phyloP scores from a whole-genome alignment of 306 rosid species.

The Citrullus colocynthis region DNA sequence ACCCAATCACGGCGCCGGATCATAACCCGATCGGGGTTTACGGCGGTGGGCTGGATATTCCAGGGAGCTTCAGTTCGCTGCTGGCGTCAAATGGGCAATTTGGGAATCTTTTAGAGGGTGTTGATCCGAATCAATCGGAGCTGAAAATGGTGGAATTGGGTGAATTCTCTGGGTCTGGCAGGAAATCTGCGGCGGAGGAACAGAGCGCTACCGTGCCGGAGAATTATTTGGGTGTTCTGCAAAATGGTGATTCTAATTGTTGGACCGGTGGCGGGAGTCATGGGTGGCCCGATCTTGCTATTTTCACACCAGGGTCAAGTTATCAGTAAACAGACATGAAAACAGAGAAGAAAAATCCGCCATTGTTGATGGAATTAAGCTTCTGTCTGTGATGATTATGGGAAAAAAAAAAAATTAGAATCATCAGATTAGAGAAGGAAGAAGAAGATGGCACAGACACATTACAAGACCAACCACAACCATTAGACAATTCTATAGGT shows the following conservation, averaged over 20 bases:
- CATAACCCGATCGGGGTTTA: constrained; percentile 15
- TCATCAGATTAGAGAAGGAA: not conserved
- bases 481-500: not conserved
- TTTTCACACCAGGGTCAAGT: constrained; percentile 71
- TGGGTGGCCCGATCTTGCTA: constrained; percentile 90
- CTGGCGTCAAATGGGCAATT: constrained; percentile 43
- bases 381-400: not conserved
- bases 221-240: constrained; percentile 38
- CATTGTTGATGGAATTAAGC: not conserved
- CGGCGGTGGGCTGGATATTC: constrained; percentile 11
- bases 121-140: constrained; percentile 46
- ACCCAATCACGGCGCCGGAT: constrained; percentile 16
- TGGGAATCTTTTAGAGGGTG: constrained; percentile 40
- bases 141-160: constrained; percentile 37
- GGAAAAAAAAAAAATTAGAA: not conserved
- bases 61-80: constrained; percentile 66
- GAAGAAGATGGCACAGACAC: not conserved
- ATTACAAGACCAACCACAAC: not conserved
- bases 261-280: constrained; percentile 38
- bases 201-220: constrained; percentile 33
- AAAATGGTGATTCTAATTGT: constrained; percentile 47
- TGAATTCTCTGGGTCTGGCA: constrained; percentile 35
- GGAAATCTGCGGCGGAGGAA: constrained; percentile 25
- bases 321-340: constrained; percentile 34
- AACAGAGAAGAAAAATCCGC: not conserved